Base-by-base conservation (phyloP, 495 filamentous ascomycete genomes). In the Penicillium fimorum region DNA sequence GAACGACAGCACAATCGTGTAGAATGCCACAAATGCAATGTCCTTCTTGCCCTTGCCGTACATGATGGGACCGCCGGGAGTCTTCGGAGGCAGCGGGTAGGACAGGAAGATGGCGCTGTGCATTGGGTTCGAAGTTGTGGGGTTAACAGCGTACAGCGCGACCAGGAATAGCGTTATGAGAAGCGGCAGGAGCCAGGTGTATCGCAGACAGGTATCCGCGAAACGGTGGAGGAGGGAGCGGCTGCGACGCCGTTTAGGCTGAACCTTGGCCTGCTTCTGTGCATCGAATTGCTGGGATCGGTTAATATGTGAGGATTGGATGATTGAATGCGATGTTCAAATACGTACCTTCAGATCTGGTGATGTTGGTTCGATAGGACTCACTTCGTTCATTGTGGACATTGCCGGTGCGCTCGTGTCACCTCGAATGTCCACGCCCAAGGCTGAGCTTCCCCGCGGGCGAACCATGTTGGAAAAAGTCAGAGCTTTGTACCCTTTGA, bases 21-120 rank as follows among this genome's bases (percentile, higher is more conserved):
- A 96, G 76, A 96, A 97, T 46, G 83, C 76, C 33, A 97, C 90
- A 60, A 97, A 94, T 20, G 86, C 84, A 49, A 96, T 81, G 70
- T 97, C 93, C 71, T 84, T 85, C 38, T 67, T 76, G 9, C 94
- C 94, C 67, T 98, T 98, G 62, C 90, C 94, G 75, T 97, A 98
- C 71, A 93, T 89, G 50, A 77, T 75, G 2, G 80, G 79, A 27
- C 81, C 77, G 43, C 72, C 76, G 15, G 80, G 70, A 37, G 73
- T 71, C 57, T 80, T 73, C 44, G 75, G 75, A 9, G 87, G 82
- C 32, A 93, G 77, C 33, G 84, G 82, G 72, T 98, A 98, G 44
- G 95, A 96, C 38, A 98, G 86, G 83, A 96, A 97, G 70, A 98
- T 84, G 63, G 90, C 93, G 71, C 77, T 80, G 74, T 92, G 81